Evolutionary conservation across 2,329 filamentous ascomycete species (phyloP).

Genomic region (Pseudogymnoascus sp.): DNA sequence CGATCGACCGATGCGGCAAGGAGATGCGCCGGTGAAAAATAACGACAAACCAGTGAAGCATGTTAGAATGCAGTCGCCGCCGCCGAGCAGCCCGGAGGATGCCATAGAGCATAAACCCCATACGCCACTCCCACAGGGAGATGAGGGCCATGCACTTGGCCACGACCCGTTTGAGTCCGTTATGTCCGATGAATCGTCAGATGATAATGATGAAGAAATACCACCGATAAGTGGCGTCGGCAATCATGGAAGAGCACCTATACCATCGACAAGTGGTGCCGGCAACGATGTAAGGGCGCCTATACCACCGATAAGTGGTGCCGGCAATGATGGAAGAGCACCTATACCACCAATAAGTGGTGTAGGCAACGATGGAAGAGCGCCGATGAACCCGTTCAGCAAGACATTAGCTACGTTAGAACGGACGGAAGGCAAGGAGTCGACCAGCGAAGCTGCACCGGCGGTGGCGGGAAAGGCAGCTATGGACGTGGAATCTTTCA

Average conservation of each 20-base stretch:
- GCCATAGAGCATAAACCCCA: slow-evolving; percentile 17
- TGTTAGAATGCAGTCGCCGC: slow-evolving; percentile 58
- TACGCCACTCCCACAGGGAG: slow-evolving; percentile 26
- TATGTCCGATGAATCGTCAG: slow-evolving; percentile 25
- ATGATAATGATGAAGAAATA: slow-evolving; percentile 16
- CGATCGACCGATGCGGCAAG: slow-evolving; percentile 10
- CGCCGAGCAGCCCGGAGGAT: slow-evolving; percentile 38
- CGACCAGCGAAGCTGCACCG: neutral
- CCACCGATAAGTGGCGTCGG: slow-evolving; percentile 14
- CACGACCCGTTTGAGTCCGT: slow-evolving; percentile 26
- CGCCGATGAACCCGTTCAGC: slow-evolving; percentile 46
- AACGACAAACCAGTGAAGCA: slow-evolving; percentile 51
- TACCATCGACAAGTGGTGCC: slow-evolving; percentile 10
- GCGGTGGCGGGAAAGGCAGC: slow-evolving; percentile 32
- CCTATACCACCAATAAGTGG: slow-evolving; percentile 15
- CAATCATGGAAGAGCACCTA: slow-evolving; percentile 25
- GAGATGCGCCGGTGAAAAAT: slow-evolving; percentile 19
- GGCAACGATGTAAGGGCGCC: slow-evolving; percentile 25
- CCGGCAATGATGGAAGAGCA: no score
- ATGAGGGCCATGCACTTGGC: slow-evolving; percentile 19
- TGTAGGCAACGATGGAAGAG: slow-evolving; percentile 13
- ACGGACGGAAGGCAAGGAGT: slow-evolving; percentile 21
- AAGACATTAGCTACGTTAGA: slow-evolving; percentile 46
- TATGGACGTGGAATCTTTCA: slow-evolving; percentile 72
- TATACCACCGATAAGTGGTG: slow-evolving; percentile 13